phyloP scores from a whole-genome alignment of 805 yeast species.

The Lipomyces kockii region DNA sequence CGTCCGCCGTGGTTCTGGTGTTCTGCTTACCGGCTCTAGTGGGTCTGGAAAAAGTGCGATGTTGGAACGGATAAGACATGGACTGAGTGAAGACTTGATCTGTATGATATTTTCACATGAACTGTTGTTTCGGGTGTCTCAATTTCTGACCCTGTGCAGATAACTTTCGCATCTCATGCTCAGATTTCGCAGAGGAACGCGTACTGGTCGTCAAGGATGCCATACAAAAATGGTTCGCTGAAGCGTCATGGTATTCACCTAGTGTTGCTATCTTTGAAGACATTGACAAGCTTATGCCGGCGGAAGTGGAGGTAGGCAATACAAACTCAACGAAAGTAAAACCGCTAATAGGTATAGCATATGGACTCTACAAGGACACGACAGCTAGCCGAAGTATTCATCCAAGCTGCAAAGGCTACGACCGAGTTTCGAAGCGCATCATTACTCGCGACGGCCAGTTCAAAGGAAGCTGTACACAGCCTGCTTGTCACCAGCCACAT shows the following conservation, averaged over 20 bases:
- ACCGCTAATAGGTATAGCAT: slow-evolving; percentile 45
- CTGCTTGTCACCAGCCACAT: slow-evolving; percentile 69
- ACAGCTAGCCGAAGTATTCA: slow-evolving; percentile 67
- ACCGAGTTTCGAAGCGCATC: slow-evolving; percentile 53
- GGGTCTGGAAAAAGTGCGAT: slow-evolving; percentile 83
- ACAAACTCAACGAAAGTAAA: background rate
- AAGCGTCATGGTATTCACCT: slow-evolving; percentile 77
- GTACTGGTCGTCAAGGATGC: slow-evolving; percentile 53
- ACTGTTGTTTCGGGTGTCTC: background rate
- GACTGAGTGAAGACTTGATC: slow-evolving; percentile 50
- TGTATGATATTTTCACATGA: slow-evolving; percentile 39
- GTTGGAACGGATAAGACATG: slow-evolving; percentile 50
- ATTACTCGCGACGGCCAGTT: slow-evolving; percentile 63
- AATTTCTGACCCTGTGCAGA: slow-evolving; percentile 9
- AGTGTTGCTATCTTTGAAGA: slow-evolving; percentile 77
- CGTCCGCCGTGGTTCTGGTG: slow-evolving; percentile 57
- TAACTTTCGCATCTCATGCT: slow-evolving; percentile 60
- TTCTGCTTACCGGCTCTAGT: slow-evolving; percentile 69
- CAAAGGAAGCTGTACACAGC: slow-evolving; percentile 68
- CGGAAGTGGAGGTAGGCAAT: slow-evolving; percentile 52
- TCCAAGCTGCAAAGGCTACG: slow-evolving; percentile 53
- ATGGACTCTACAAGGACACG: slow-evolving; percentile 64
- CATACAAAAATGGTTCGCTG: slow-evolving; percentile 53
- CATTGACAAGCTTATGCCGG: slow-evolving; percentile 70
- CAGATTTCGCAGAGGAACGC: slow-evolving; percentile 60